A percentile compares a stretch with the other conserved stretches of the same genome.
Evolutionary conservation across 2,329 filamentous ascomycete genomes (phyloP).

Genomic region (Xylariomycetidae sp.): DNA sequence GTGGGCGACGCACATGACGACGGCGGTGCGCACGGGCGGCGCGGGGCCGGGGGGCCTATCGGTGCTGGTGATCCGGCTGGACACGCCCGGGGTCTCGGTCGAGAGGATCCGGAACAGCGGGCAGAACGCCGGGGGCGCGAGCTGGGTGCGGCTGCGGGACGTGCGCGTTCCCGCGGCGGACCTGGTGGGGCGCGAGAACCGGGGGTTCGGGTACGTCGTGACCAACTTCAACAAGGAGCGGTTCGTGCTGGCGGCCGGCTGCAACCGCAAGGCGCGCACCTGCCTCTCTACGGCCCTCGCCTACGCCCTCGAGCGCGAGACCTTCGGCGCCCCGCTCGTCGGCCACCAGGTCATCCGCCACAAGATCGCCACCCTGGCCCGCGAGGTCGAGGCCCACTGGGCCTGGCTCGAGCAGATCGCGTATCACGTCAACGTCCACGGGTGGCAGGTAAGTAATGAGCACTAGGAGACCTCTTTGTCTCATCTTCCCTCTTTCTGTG

Average conservation of each 20-base stretch:
- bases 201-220: conserved; percentile 40
- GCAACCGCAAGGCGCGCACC: conserved; percentile 51
- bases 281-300: conserved; percentile 46
- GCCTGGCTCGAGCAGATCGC: conserved; percentile 56
- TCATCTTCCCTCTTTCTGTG: no score
- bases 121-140: conserved; percentile 59
- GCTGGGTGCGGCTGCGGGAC: conserved; percentile 49
- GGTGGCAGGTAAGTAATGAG: no score
- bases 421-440: conserved; percentile 38
- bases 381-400: conserved; percentile 53
- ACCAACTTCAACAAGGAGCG: conserved; percentile 52
- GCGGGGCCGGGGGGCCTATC: conserved; percentile 48
- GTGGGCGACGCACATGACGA: conserved; percentile 58
- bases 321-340: conserved; percentile 52
- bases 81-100: conserved; percentile 40
- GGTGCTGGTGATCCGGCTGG: conserved; percentile 49
- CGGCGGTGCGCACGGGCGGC: conserved; percentile 55
- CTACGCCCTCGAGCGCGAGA: conserved; percentile 46
- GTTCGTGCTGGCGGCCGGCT: conserved; percentile 49
- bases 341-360: conserved; percentile 50
- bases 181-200: conserved; percentile 47
- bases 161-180: conserved; percentile 49
- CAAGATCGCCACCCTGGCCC: conserved; percentile 51
- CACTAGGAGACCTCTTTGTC: no score
- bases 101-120: conserved; percentile 58